Conservation (phyloP, 805 yeast genomes). For the Kodamaea kaohsiungensis region DNA sequence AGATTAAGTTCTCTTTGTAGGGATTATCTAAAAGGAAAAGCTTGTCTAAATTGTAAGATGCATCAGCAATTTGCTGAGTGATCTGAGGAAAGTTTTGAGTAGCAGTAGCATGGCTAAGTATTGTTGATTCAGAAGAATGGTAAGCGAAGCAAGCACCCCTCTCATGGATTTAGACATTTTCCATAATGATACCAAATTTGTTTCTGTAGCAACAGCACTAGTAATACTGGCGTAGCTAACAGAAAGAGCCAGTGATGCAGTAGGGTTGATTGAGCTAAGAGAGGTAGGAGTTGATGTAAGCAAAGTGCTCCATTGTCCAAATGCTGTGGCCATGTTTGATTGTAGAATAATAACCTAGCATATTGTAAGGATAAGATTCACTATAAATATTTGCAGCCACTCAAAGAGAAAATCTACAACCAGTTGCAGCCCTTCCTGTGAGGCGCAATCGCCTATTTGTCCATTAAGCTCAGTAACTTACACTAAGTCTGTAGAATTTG, state of each 20-base stretch:
- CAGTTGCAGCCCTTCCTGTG: no score
- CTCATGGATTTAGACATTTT: constrained; percentile 14
- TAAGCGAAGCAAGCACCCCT: constrained; percentile 39
- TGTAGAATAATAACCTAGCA: background rate
- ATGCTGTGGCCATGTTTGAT: background rate
- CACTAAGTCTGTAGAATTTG: no score
- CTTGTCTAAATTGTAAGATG: constrained; percentile 32
- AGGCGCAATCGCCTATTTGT: no score
- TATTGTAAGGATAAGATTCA: background rate
- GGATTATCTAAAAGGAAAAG: constrained; percentile 30
- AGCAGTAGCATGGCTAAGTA: constrained; percentile 39
- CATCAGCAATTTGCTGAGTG: constrained; percentile 32
- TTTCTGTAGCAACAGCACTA: background rate
- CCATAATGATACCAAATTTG: constrained; percentile 1
- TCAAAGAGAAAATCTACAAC: no score
- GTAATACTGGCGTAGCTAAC: background rate
- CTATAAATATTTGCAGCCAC: no score
- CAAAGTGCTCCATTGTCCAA: constrained; percentile 7
- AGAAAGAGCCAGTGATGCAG: background rate
- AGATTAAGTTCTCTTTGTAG: constrained; percentile 8
- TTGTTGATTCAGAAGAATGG: constrained; percentile 33
- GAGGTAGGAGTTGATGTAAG: background rate
- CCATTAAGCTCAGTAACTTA: no score
- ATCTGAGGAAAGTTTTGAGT: constrained; percentile 25
- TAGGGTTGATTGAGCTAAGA: constrained; percentile 3